These are phyloP conservation scores for Aspergillus glaucus DNA, from an alignment of 2,329 filamentous ascomycete species.

Conservation along the genomic window DNA sequence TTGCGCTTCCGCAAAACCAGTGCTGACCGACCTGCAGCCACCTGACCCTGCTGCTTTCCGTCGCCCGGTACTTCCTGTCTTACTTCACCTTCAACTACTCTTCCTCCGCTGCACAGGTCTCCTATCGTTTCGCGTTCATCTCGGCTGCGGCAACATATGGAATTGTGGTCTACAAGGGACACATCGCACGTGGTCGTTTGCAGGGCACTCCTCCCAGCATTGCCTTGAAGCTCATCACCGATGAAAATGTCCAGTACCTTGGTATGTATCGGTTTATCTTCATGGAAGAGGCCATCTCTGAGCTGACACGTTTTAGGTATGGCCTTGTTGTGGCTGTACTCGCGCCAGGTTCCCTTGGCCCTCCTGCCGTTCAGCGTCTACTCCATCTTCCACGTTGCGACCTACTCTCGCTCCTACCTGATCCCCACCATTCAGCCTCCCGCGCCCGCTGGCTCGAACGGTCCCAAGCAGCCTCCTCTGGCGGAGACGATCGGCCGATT, in stretches of 20 bases:
- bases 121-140: slow-evolving; percentile 85
- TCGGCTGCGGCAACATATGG: slow-evolving; percentile 89
- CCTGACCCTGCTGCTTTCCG: slow-evolving; percentile 74
- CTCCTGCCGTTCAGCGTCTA: slow-evolving; percentile 93
- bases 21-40: slow-evolving; percentile 54
- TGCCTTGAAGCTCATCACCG: slow-evolving; percentile 61
- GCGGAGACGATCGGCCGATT: slow-evolving; percentile 84
- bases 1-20: slow-evolving; percentile 2
- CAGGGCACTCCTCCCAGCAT: slow-evolving; percentile 60
- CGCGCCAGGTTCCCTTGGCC: slow-evolving; percentile 80
- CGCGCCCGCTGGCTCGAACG: slow-evolving; percentile 37
- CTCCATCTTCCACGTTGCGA: slow-evolving; percentile 96
- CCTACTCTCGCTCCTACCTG: slow-evolving; percentile 88
- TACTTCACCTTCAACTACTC: slow-evolving; percentile 87
- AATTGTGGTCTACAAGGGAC: slow-evolving; percentile 97
- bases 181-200: slow-evolving; percentile 74
- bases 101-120: slow-evolving; percentile 67
- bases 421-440: slow-evolving; percentile 78
- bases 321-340: slow-evolving; percentile 91
- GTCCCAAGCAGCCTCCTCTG: slow-evolving; percentile 54
- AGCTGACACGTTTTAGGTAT: slow-evolving; percentile 54
- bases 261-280: slow-evolving; percentile 51
- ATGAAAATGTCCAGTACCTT: slow-evolving; percentile 98
- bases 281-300: slow-evolving; percentile 1
- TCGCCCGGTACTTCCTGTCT: slow-evolving; percentile 75